Base-by-base conservation (phyloP, 192 early-diverging fungal genomes). In the Backusella circina region DNA sequence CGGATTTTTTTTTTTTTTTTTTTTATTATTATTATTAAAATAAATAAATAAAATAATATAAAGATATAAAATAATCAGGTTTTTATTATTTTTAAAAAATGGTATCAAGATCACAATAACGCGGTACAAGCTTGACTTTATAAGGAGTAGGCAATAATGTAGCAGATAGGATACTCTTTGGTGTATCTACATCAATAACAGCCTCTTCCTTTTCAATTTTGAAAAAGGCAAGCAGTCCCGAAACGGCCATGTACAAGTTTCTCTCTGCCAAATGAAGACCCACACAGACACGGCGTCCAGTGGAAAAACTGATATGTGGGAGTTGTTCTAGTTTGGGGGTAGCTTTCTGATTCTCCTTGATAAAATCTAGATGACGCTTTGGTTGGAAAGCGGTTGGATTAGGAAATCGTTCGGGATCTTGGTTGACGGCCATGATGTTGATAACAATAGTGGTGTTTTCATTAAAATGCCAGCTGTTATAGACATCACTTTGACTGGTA, bases 381-480 rank as follows among this genome's bases (percentile, higher is more conserved):
- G 90, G 90, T 23, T 78, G 61, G 31, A 90, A 91, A 51, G 67
- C 73, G 0, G 83, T 73, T 1, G 90, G 89, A 0, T 86, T 65
- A 0, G 80, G 80, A 31, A 84, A 91, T 68, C 71, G 70, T 2
- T 28, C 33, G 5, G 77, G 71, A 38, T 84, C 78, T n/a, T 70
- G 38, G 64, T 91, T 86, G 65, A 90, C 82, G 9, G 88, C 85
- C 80, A 85, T 83, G 10, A 87, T 47, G 54, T 91, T 88, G 57
- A 90, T 79, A 64, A 87, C 75, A 8, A 90, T 74, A 50, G 82
- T 85, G 0, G 89, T 77, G 1, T 82, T 80, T 74, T 84, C 80
- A 18, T 89, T 86, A 47, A 91, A 82, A 2, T 82, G 74, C 76
- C 83, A 88, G 3, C 73, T 71, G 2, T 84, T 86, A 41, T 84